Percentiles rank a stretch among this genome's conserved stretches.
phyloP scores from a whole-genome alignment of 805 yeast genomes.

The Hanseniaspora osmophila region DNA sequence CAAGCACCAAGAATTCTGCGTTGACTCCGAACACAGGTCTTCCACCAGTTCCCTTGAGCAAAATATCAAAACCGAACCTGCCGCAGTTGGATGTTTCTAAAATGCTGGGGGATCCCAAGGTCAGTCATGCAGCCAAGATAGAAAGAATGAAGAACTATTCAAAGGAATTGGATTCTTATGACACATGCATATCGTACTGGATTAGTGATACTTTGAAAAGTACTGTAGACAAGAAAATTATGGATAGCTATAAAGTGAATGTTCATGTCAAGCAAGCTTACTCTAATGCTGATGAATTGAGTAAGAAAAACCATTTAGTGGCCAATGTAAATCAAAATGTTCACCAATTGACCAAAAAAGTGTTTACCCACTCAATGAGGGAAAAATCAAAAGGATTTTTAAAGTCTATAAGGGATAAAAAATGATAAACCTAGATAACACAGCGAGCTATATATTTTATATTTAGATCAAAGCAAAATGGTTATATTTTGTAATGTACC shows the following conservation, averaged over 20 bases:
- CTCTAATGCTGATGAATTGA: slow-evolving; percentile 39
- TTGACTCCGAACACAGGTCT: too few species aligned
- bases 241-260: slow-evolving; percentile 28
- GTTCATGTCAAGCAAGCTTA: slow-evolving; percentile 50
- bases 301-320: slow-evolving; percentile 24
- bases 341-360: slow-evolving; percentile 34
- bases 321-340: slow-evolving; percentile 33
- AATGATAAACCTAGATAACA: slow-evolving; percentile 10
- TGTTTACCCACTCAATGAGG: slow-evolving; percentile 37
- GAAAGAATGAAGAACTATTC: slow-evolving; percentile 17
- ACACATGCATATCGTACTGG: slow-evolving; percentile 50
- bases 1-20: too few species aligned
- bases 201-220: slow-evolving; percentile 24
- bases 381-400: slow-evolving; percentile 39
- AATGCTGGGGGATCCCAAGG: slow-evolving; percentile 20
- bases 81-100: slow-evolving; percentile 29
- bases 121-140: slow-evolving; percentile 13
- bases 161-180: slow-evolving; percentile 29
- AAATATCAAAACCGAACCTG: slow-evolving; percentile 27
- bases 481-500: neutral
- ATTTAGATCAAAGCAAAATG: neutral
- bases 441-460: slow-evolving; percentile 5
- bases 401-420: slow-evolving; percentile 38
- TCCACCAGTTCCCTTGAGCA: slow-evolving; percentile 17
- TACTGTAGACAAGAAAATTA: slow-evolving; percentile 20